Evolutionary conservation across 2,329 filamentous ascomycete genomes (phyloP).

Genomic region (Bipolaris cookei): DNA sequence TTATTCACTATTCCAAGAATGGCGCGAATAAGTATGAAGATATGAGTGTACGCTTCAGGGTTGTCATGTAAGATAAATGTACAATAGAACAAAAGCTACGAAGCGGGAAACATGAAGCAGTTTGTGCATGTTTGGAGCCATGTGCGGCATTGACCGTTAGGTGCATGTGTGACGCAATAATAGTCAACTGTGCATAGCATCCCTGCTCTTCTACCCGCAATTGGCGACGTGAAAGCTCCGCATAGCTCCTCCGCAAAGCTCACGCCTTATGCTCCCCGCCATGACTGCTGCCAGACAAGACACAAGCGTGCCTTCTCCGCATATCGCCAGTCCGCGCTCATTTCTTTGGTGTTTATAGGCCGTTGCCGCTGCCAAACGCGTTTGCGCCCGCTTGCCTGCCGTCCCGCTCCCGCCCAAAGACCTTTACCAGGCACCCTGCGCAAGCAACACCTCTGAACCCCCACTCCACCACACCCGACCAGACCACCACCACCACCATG

Average conservation of each 20-base stretch:
- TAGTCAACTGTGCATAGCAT: not conserved
- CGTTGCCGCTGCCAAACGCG: not conserved
- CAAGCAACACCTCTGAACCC: not conserved
- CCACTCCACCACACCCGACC: not conserved
- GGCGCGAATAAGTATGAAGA: not conserved
- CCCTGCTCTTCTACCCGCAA: conserved; percentile 17
- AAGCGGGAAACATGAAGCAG: not conserved
- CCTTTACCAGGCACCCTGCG: not conserved
- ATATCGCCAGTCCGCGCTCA: not conserved
- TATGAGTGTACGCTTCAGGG: not conserved
- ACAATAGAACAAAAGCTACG: not conserved
- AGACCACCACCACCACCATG: conserved; percentile 11
- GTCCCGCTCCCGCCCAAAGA: conserved; percentile 2
- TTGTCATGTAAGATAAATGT: conserved; percentile 3
- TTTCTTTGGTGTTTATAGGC: not conserved
- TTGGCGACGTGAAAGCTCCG: conserved; percentile 17
- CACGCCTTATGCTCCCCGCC: conserved; percentile 19
- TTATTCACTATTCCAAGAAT: not conserved
- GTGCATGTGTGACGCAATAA: conserved; percentile 3
- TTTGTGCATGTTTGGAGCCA: not conserved
- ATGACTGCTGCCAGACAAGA: conserved; percentile 19
- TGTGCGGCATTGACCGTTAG: not conserved
- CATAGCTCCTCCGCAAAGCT: conserved; percentile 27
- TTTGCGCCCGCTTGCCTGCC: conserved; percentile 11
- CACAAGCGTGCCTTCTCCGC: conserved; percentile 2